A percentile compares a stretch with the other conserved stretches of the same genome.
Conservation (phyloP, 192 early-diverging fungal species). For the Irineochytrium annulatum region DNA sequence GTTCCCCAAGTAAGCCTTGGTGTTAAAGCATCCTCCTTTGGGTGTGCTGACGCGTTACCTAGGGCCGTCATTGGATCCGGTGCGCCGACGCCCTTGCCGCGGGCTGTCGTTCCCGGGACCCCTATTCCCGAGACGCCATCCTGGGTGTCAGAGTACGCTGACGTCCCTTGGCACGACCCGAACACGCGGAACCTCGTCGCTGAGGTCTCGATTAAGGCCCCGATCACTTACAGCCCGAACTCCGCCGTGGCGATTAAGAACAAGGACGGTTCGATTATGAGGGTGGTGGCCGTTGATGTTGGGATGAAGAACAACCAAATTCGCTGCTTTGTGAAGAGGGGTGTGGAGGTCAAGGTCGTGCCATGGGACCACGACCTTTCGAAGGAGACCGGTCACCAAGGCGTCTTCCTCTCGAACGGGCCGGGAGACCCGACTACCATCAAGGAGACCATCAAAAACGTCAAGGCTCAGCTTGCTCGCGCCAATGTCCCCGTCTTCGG, state of each 20-base stretch:
- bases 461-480: slow-evolving; percentile 61
- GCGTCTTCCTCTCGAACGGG: slow-evolving; percentile 86
- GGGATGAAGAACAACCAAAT: slow-evolving; percentile 99
- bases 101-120: neutral
- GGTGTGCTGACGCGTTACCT: slow-evolving; percentile 31
- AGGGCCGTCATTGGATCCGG: neutral
- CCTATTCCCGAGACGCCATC: slow-evolving; percentile 9
- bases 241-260: slow-evolving; percentile 46
- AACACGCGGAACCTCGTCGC: slow-evolving; percentile 91
- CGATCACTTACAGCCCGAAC: slow-evolving; percentile 71
- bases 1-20: slow-evolving; percentile 62
- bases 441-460: slow-evolving; percentile 69
- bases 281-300: slow-evolving; percentile 90
- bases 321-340: slow-evolving; percentile 93
- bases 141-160: slow-evolving; percentile 67
- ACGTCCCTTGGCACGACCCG: slow-evolving; percentile 90
- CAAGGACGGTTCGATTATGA: slow-evolving; percentile 66
- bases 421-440: slow-evolving; percentile 94
- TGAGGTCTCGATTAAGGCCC: slow-evolving; percentile 85
- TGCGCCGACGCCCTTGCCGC: neutral
- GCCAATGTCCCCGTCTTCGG: slow-evolving; percentile 92
- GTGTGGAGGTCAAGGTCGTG: slow-evolving; percentile 88
- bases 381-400: slow-evolving; percentile 53
- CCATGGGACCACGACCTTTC: slow-evolving; percentile 96
- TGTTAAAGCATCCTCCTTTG: slow-evolving; percentile 36